A percentile compares a stretch with the other conserved stretches of the same genome.
phyloP scores from a whole-genome alignment of 164 flowering plant genomes.

The Piper betle region DNA sequence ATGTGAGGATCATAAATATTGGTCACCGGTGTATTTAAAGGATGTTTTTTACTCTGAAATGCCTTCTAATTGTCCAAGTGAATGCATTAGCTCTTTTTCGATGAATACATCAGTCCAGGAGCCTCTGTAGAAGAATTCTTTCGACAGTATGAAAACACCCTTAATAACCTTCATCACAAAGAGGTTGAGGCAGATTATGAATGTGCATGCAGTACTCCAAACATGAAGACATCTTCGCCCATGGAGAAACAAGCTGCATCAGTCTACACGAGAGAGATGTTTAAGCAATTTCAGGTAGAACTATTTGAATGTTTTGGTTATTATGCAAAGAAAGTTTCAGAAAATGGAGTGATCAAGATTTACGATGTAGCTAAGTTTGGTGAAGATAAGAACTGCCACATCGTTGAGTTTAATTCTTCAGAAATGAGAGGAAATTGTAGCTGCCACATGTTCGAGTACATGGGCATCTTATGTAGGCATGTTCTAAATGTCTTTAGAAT shows the following conservation, averaged over 20 bases:
- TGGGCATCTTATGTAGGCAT: slow-evolving; percentile 80
- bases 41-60: slow-evolving; percentile 49
- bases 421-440: slow-evolving; percentile 69
- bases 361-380: slow-evolving; percentile 74
- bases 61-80: slow-evolving; percentile 27
- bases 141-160: slow-evolving; percentile 1
- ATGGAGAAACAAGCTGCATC: slow-evolving; percentile 86
- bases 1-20: slow-evolving; percentile 35
- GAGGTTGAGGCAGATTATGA: slow-evolving; percentile 5
- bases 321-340: slow-evolving; percentile 51
- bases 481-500: slow-evolving; percentile 79
- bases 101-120: slow-evolving; percentile 59
- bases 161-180: slow-evolving; percentile 1
- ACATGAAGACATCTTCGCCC: slow-evolving; percentile 69
- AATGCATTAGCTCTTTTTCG: slow-evolving; percentile 40
- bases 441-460: slow-evolving; percentile 81
- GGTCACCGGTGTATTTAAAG: slow-evolving; percentile 52
- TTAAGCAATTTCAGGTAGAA: slow-evolving; percentile 74
- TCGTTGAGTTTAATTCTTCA: slow-evolving; percentile 40
- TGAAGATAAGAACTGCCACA: slow-evolving; percentile 50
- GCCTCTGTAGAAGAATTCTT: slow-evolving; percentile 34
- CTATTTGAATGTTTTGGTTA: slow-evolving; percentile 52
- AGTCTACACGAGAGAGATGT: slow-evolving; percentile 54
- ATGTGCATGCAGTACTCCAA: slow-evolving; percentile 25
- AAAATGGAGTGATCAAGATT: slow-evolving; percentile 45